Conservation (phyloP, 1,139 yeast genomes). For the Yamadazyma siamensis region DNA sequence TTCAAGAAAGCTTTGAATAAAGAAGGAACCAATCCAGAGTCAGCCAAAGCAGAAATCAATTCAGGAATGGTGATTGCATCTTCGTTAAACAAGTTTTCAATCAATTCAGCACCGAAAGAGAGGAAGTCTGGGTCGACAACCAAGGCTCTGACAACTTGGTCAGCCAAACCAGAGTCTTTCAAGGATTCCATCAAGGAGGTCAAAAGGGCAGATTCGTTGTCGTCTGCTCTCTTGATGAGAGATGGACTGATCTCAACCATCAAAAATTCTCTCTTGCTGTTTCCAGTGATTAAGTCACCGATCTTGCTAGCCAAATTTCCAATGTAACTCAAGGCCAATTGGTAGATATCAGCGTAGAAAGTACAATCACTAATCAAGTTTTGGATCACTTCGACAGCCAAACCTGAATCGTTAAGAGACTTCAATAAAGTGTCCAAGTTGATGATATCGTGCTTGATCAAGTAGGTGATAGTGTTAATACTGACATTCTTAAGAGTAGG, state of each 20-base stretch:
- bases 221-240: constrained; percentile 6
- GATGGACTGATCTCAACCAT: constrained; percentile 6
- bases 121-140: constrained; percentile 40
- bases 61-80: constrained; percentile 28
- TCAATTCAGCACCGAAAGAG: constrained; percentile 39
- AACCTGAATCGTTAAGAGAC: constrained; percentile 44
- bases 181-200: constrained; percentile 44
- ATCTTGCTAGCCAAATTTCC: constrained; percentile 29
- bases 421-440: constrained; percentile 38
- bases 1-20: constrained; percentile 40
- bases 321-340: constrained; percentile 31
- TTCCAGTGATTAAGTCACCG: constrained; percentile 21
- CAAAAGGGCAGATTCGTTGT: constrained; percentile 20
- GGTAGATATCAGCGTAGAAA: constrained; percentile 40
- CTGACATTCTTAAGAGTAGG: constrained; percentile 29
- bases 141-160: constrained; percentile 38
- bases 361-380: constrained; percentile 39
- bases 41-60: constrained; percentile 27
- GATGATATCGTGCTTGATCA: constrained; percentile 32
- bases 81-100: constrained; percentile 27
- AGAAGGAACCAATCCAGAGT: constrained; percentile 40
- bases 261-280: constrained; percentile 19
- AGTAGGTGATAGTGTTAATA: constrained; percentile 25
- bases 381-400: constrained; percentile 37
- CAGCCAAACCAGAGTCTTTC: constrained; percentile 44